phyloP scores from a whole-genome alignment of 495 filamentous ascomycete species.

The Saxophila tyrrhenica region DNA sequence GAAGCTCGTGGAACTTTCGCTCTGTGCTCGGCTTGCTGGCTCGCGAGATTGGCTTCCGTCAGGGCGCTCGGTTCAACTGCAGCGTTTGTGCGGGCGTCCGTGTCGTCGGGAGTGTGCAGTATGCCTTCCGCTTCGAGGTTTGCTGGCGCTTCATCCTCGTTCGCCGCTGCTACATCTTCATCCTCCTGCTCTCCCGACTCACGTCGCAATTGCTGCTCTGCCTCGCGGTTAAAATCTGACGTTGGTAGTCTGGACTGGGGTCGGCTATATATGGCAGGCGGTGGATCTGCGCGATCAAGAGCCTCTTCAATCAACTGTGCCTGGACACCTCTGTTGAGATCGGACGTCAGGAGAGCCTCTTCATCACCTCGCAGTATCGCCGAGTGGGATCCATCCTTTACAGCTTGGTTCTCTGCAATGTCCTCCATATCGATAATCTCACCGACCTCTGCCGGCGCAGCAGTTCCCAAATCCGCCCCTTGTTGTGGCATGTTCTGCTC shows the following conservation, averaged over 20 bases:
- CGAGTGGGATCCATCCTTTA: too few relatives aligned
- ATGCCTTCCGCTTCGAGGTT: too few relatives aligned
- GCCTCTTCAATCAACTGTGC: neutral
- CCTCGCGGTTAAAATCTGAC: constrained; percentile 6
- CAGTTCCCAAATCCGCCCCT: too few relatives aligned
- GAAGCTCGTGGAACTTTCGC: neutral
- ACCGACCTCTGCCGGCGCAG: too few relatives aligned
- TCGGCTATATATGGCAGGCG: neutral
- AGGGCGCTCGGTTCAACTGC: neutral
- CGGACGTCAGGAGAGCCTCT: constrained; percentile 1
- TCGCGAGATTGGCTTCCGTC: constrained; percentile 12
- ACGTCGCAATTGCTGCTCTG: constrained; percentile 9
- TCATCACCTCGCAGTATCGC: neutral
- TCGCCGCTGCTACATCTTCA: constrained; percentile 5
- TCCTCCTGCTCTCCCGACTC: constrained; percentile 1
- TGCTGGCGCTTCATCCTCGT: too few relatives aligned
- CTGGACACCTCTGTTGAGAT: constrained; percentile 2
- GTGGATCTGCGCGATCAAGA: neutral
- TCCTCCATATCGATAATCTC: too few relatives aligned
- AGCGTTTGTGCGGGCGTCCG: too few relatives aligned
- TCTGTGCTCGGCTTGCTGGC: constrained; percentile 1
- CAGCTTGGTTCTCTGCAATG: too few relatives aligned
- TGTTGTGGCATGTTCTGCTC: too few relatives aligned
- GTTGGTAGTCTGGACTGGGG: constrained; percentile 3
- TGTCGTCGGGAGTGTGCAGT: too few relatives aligned